Evolutionary conservation across 805 yeast genomes (phyloP).

Genomic region (Metschnikowia borealis): DNA sequence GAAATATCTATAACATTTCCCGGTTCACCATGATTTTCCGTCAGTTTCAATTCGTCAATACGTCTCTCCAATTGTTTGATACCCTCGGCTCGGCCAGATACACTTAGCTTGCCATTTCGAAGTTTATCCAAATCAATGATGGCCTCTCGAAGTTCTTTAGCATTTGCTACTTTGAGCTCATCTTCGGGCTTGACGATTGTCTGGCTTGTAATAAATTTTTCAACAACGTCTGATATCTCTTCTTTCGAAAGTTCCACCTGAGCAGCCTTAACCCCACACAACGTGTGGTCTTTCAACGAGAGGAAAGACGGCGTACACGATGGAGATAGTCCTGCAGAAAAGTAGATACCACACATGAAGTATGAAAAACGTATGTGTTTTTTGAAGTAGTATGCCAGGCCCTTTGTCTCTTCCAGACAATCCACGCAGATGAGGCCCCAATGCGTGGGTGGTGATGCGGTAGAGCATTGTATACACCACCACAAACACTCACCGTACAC

Average conservation of each 20-base stretch:
- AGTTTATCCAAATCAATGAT: background rate
- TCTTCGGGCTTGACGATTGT: conserved; percentile 15
- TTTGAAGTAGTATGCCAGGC: background rate
- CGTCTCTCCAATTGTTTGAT: background rate
- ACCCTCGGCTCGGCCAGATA: background rate
- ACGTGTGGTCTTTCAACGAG: background rate
- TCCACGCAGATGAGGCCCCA: background rate
- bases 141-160: background rate
- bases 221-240: conserved; percentile 8
- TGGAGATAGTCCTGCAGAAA: conserved; percentile 2
- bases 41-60: background rate
- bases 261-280: background rate
- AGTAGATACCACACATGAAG: conserved; percentile 18
- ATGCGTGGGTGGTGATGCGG: background rate
- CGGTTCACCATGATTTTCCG: background rate
- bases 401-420: background rate
- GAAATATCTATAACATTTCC: background rate
- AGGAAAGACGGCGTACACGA: background rate
- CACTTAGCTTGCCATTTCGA: background rate
- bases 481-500: background rate
- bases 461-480: conserved; percentile 1
- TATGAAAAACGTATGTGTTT: background rate
- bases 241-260: conserved; percentile 2
- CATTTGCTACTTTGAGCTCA: conserved; percentile 24
- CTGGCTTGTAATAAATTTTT: conserved; percentile 6